Percentiles rank a stretch among this genome's conserved stretches.
Conservation (phyloP, 106 monocot species). For the Acanthochlamys bracteata region DNA sequence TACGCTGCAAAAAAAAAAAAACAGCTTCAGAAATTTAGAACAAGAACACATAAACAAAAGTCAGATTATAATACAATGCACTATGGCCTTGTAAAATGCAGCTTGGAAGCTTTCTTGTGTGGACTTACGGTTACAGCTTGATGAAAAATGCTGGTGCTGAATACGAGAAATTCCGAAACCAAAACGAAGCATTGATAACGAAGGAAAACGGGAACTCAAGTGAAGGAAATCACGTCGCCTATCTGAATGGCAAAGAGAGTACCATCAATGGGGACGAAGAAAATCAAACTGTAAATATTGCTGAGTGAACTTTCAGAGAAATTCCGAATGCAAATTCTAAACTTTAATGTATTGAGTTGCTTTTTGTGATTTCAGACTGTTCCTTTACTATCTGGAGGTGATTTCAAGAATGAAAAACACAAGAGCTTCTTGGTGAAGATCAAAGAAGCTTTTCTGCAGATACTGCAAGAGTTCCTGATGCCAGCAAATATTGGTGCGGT, state of each 20-base stretch:
- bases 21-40: background rate
- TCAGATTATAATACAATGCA: background rate
- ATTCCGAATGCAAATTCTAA: background rate
- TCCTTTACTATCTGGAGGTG: constrained; percentile 6
- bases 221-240: background rate
- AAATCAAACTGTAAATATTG: constrained; percentile 5
- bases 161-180: constrained; percentile 3
- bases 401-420: background rate
- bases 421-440: constrained; percentile 6
- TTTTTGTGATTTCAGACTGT: constrained; percentile 3
- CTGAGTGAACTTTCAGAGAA: background rate
- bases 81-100: constrained; percentile 18
- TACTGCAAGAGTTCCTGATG: constrained; percentile 27
- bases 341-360: too few species aligned
- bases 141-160: constrained; percentile 29
- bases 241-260: background rate
- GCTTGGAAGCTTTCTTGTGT: constrained; percentile 73
- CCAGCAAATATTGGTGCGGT: constrained; percentile 56
- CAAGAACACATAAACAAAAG: background rate
- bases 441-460: constrained; percentile 14
- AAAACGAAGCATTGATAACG: background rate
- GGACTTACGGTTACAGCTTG: constrained; percentile 62
- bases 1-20: background rate
- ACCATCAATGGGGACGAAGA: background rate
- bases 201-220: background rate